Conservation (phyloP, 345 rosid genomes). For the Bruguiera gymnorhiza region DNA sequence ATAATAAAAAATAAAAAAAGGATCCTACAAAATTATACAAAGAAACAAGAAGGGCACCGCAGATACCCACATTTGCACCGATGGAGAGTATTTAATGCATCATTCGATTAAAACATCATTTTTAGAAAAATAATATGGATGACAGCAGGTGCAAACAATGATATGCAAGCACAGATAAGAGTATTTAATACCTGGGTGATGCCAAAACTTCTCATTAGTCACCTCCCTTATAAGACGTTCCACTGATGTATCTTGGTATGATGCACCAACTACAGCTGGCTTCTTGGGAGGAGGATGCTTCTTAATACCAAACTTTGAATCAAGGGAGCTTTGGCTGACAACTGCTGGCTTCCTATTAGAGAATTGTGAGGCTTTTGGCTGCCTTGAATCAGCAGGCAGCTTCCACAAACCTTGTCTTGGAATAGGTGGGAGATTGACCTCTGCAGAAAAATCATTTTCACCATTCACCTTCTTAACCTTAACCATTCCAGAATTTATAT, state of each 20-base stretch:
- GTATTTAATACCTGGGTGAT: constrained; percentile 57
- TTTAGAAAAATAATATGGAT: background rate
- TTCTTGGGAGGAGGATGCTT: constrained; percentile 66
- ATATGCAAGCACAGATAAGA: background rate
- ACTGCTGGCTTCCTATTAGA: constrained; percentile 54
- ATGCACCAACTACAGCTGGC: constrained; percentile 30
- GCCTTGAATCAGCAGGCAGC: constrained; percentile 60
- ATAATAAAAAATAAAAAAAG: too few relatives aligned
- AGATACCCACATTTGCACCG: too few relatives aligned
- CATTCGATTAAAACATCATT: too few relatives aligned
- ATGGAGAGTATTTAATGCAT: too few relatives aligned
- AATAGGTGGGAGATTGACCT: constrained; percentile 44
- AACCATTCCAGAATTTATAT: constrained; percentile 43
- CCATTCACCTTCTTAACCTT: constrained; percentile 63
- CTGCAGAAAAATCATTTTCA: constrained; percentile 54
- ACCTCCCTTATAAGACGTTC: constrained; percentile 98
- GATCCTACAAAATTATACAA: too few relatives aligned
- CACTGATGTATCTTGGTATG: constrained; percentile 96
- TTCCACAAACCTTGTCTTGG: constrained; percentile 83
- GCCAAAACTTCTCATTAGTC: constrained; percentile 93
- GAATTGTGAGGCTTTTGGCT: constrained; percentile 44
- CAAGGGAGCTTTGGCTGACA: constrained; percentile 57
- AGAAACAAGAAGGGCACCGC: too few relatives aligned
- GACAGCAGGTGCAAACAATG: background rate
- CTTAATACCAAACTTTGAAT: constrained; percentile 65